Percentiles rank a stretch among this genome's conserved stretches.
These are phyloP conservation scores for Suhomyces atakaporum DNA, from an alignment of 1,139 yeast genomes.

Conservation along the genomic window DNA sequence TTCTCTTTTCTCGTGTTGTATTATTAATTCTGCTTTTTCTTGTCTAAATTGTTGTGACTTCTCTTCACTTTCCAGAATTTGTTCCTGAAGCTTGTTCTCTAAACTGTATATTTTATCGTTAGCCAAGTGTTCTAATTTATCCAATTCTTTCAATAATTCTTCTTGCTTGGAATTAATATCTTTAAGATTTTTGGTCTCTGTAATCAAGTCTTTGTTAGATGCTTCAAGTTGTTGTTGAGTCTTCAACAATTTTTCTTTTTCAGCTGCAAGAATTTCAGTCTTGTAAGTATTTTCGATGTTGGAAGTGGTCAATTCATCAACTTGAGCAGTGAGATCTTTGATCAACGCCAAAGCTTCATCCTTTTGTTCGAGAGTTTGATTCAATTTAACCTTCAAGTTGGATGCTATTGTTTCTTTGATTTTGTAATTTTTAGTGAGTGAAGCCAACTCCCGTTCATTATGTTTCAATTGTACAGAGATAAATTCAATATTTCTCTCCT, in stretches of 20 bases:
- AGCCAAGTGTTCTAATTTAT: slow-evolving; percentile 25
- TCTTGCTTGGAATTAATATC: slow-evolving; percentile 24
- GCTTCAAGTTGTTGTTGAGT: slow-evolving; percentile 15
- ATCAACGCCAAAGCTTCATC: slow-evolving; percentile 6
- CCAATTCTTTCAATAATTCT: slow-evolving; percentile 24
- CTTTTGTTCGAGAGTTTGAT: slow-evolving; percentile 9
- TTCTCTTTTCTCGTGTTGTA: slow-evolving; percentile 11
- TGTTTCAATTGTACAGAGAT: slow-evolving; percentile 32
- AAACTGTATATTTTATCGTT: slow-evolving; percentile 24
- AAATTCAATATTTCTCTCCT: slow-evolving; percentile 28
- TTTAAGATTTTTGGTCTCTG: slow-evolving; percentile 17
- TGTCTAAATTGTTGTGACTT: slow-evolving; percentile 12
- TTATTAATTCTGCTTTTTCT: slow-evolving; percentile 18
- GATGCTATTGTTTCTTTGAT: slow-evolving; percentile 21
- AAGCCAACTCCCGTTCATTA: slow-evolving; percentile 34
- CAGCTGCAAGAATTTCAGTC: slow-evolving; percentile 19
- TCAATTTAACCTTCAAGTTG: slow-evolving; percentile 13
- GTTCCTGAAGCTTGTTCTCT: slow-evolving; percentile 18
- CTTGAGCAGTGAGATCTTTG: slow-evolving; percentile 8
- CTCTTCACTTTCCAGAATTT: slow-evolving; percentile 13
- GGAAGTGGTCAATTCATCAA: slow-evolving; percentile 15
- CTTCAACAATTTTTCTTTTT: slow-evolving; percentile 19
- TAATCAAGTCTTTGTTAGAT: slow-evolving; percentile 17
- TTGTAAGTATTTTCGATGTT: slow-evolving; percentile 18
- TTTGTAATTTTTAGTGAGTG: slow-evolving; percentile 29